Conservation (phyloP, 176 grass and related monocot species). For the Rhynchospora tenuis region DNA sequence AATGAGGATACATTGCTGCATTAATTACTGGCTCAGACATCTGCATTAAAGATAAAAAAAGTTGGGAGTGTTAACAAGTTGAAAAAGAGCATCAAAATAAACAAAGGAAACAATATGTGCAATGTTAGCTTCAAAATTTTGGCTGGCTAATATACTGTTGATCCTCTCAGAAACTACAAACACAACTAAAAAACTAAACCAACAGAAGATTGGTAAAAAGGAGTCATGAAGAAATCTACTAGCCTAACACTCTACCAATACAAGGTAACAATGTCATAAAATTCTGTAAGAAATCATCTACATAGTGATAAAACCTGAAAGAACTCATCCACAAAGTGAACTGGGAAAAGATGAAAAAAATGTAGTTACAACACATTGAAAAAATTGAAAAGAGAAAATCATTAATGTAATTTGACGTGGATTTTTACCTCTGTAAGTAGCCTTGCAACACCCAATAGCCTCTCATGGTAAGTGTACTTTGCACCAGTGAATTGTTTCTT, state of each 20-base stretch:
- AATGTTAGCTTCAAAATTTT: neutral
- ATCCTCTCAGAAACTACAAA: neutral
- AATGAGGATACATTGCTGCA: slow-evolving; percentile 80
- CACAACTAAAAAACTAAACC: neutral
- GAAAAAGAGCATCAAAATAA: neutral
- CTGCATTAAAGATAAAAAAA: slow-evolving; percentile 38
- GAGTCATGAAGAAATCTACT: neutral
- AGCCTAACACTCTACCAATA: neutral
- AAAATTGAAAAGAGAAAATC: neutral
- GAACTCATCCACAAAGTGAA: too few species aligned
- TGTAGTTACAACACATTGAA: neutral
- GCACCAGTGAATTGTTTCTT: slow-evolving; percentile 41
- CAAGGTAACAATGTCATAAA: neutral
- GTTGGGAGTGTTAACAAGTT: slow-evolving; percentile 3
- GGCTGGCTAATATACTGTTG: neutral
- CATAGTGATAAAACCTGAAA: too few species aligned
- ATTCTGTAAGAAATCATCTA: neutral
- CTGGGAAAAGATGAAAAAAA: neutral
- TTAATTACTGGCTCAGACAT: slow-evolving; percentile 79
- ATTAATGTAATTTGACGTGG: neutral
- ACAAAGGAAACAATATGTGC: neutral
- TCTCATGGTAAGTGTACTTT: slow-evolving; percentile 53
- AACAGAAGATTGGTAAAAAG: neutral
- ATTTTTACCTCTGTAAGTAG: slow-evolving; percentile 61
- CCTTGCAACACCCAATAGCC: slow-evolving; percentile 69